These are phyloP conservation scores for Coniochaeta prunicola DNA, from an alignment of 2,329 filamentous ascomycete genomes.

Conservation along the genomic window DNA sequence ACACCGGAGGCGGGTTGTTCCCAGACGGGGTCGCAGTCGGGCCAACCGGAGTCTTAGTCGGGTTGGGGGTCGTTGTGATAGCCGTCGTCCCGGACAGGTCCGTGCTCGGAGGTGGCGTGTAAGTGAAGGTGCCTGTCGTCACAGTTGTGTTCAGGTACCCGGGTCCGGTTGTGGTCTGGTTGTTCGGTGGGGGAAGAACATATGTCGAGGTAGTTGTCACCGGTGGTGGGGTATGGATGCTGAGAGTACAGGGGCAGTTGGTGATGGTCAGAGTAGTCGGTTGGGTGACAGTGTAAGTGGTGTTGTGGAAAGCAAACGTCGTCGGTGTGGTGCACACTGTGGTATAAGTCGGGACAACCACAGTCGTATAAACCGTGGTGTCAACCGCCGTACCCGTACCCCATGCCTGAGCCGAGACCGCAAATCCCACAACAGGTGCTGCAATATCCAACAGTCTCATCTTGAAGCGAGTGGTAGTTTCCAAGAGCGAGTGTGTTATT, in stretches of 20 bases:
- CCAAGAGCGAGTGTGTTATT: constrained; percentile 5
- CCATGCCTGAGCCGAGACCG: constrained; percentile 10
- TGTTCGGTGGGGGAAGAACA: not conserved
- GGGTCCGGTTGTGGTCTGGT: not conserved
- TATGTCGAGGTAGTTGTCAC: not conserved
- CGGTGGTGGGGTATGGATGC: not conserved
- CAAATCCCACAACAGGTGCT: constrained; percentile 22
- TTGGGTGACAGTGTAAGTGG: constrained; percentile 35
- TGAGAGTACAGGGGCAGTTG: constrained; percentile 9
- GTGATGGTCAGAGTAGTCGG: constrained; percentile 36
- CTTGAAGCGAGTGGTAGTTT: constrained; percentile 7
- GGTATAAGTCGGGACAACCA: constrained; percentile 28
- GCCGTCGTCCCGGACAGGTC: not conserved
- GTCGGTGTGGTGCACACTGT: constrained; percentile 35
- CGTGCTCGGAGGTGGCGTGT: not conserved
- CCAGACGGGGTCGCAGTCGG: not conserved
- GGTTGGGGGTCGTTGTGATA: not conserved
- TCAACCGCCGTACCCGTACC: not conserved
- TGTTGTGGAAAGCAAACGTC: constrained; percentile 29
- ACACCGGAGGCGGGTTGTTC: not conserved
- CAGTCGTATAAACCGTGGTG: constrained; percentile 5
- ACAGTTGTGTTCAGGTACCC: not conserved
- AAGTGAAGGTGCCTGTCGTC: not conserved
- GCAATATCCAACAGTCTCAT: constrained; percentile 29
- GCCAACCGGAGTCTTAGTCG: constrained; percentile 1